These are phyloP conservation scores for Aspergillus haitiensis DNA, from an alignment of 495 filamentous ascomycete species.

Conservation along the genomic window DNA sequence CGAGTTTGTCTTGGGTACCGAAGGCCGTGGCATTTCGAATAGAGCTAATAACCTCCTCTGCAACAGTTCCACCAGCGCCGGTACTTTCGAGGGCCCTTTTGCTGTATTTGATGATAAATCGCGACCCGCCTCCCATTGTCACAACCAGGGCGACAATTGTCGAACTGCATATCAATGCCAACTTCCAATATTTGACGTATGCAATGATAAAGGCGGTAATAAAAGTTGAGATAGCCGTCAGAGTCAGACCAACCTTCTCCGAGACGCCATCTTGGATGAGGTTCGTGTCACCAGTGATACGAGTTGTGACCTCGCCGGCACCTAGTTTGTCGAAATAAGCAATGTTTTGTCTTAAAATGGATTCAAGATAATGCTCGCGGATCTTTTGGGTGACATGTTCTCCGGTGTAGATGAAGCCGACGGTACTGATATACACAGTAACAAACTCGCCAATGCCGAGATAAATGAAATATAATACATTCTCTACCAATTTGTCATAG, in stretches of 20 bases:
- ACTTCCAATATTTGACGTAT: constrained; percentile 80
- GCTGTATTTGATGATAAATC: constrained; percentile 75
- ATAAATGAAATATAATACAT: constrained; percentile 88
- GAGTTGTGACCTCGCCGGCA: constrained; percentile 88
- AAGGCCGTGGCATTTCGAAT: constrained; percentile 93
- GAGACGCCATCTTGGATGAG: constrained; percentile 86
- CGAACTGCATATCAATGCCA: constrained; percentile 79
- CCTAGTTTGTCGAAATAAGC: constrained; percentile 91
- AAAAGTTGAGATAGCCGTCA: constrained; percentile 75
- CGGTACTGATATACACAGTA: constrained; percentile 75
- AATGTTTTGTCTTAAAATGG: constrained; percentile 87
- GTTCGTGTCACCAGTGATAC: constrained; percentile 89
- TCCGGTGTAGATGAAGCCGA: constrained; percentile 91
- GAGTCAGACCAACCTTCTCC: constrained; percentile 76
- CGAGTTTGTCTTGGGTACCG: constrained; percentile 85
- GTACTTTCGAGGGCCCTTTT: constrained; percentile 75
- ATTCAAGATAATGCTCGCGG: constrained; percentile 76
- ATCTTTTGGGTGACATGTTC: constrained; percentile 87
- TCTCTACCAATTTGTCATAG: constrained; percentile 55
- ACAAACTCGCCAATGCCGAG: constrained; percentile 84
- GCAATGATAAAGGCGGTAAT: constrained; percentile 86
- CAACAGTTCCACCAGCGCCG: constrained; percentile 81
- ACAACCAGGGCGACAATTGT: constrained; percentile 72
- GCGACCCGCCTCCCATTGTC: constrained; percentile 69
- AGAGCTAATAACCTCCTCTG: constrained; percentile 92